Base-by-base conservation (phyloP, 148 eudicot species). In the Hydrangea macrophylla region DNA sequence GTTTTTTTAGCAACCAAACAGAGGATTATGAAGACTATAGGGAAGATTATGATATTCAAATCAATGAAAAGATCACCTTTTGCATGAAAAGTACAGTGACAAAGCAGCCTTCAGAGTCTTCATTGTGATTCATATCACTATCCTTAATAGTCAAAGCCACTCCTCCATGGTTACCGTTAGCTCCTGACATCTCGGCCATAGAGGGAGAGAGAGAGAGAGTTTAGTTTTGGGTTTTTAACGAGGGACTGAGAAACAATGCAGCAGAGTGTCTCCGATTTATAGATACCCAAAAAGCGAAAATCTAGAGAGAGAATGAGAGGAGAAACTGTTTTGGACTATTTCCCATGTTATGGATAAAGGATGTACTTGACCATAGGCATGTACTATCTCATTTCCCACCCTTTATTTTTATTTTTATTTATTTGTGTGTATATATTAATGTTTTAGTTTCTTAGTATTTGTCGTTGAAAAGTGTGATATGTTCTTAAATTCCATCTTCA, bases 51-150 rank as follows among this genome's bases (percentile, higher is more conserved):
- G n/a, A n/a, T n/a, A n/a, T n/a, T n/a, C n/a, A n/a, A n/a, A n/a
- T 5, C 12, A 42, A 58, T 8, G 61, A 32, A 22, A 25, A 8
- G 64, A n/a, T n/a, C 54, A 87, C 96, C 92, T 90, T 90, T 74
- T 90, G 96, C 11, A 83, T 51, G 61, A 87, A 90, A 37, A 86
- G 90, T 20, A 90, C 48, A 31, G 83, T 55, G 6, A 86, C 53
- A 48, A 76, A 64, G 60, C 74, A 58, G 72, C 77, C 59, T 45
- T 17, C 0, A 45, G 61, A 26, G 8, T 62, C 50, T 25, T 67
- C 63, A 24, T 68, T 28, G 51, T 62, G 75, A 69, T 54, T 50
- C 15, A 9, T 6, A 70, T 36, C 64, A 9, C 56, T 73, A 53
- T 83, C 82, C 44, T 76, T 81, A 9, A 85, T 67, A 64, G 76